Conservation (phyloP, 2,329 filamentous ascomycete species). For the Alternaria arborescens region DNA sequence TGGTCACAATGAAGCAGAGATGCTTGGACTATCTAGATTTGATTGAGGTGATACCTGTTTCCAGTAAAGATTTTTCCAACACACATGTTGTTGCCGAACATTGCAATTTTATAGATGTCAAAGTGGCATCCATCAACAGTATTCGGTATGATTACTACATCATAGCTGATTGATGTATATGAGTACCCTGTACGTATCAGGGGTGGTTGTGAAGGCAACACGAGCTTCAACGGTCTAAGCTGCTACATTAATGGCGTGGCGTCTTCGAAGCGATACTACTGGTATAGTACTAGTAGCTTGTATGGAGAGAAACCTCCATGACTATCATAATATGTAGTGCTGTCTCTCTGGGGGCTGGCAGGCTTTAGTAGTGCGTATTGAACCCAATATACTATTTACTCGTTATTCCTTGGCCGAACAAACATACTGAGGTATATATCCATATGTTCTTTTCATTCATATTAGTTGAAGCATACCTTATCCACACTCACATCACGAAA, state of each 20-base stretch:
- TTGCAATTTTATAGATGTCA: neutral
- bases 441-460: neutral
- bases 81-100: neutral
- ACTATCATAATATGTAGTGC: neutral
- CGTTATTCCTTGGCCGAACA: neutral
- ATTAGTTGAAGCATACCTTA: neutral
- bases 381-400: neutral
- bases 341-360: neutral
- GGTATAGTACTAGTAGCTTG: neutral
- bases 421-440: neutral
- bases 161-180: neutral
- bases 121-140: neutral
- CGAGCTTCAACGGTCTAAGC: neutral
- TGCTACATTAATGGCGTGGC: neutral
- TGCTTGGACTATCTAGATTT: neutral
- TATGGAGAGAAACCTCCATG: neutral
- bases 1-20: neutral
- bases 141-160: neutral
- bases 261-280: neutral
- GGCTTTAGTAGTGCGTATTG: neutral
- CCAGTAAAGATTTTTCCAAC: neutral
- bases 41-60: neutral
- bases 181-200: neutral
- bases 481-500: neutral
- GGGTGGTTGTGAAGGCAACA: neutral